Base-by-base conservation (phyloP, 305 asterid genomes). In the Lippia alba region DNA sequence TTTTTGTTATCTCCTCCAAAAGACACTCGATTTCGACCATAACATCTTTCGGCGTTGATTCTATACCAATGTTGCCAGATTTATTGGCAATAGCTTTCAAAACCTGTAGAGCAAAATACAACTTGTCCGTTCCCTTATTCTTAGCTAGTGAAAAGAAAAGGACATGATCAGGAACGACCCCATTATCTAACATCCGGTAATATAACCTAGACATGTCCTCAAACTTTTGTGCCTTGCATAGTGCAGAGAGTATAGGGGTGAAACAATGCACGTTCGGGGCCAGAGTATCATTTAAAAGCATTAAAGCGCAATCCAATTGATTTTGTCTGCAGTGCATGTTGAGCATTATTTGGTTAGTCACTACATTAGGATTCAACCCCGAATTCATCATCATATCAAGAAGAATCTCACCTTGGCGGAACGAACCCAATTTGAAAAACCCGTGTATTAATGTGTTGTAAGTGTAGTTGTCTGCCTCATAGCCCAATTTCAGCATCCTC, bases 131-230 rank as follows among this genome's bases (percentile, higher is more conserved):
- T 77, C 75, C 76, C 0, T 81, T 81, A 58, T 79, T 76, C 77
- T 62, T 84, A 61, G 77, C 65, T 32, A 88, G 80, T 49, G 74
- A 80, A 74, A 88, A 82, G 78, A 84, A 88, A 58, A 84, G 76
- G 44, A 88, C 86, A 41, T 82, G 86, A 53, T 88, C 95, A 1
- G 95, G 92, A 74, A 86, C 70, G 67, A 88, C 71, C 41, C 89
- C 86, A 61, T 17, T n/a, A 18, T 68, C 79, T 56, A 84, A 19
- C 87, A 88, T 81, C 74, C 71, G 61, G 12, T 55, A 72, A 78
- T 77, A 84, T 64, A 86, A 63, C 12, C 66, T 34, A 30, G 70
- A 61, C 8, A 78, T 77, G 70, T 84, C 89, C 48, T 64, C 69
- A 18, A 74, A 78, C 65, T 74, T 83, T 54, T 82, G 78, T 68